Evolutionary conservation across 306 rosid genomes (phyloP).

Genomic region (Cucurbita ficifolia): DNA sequence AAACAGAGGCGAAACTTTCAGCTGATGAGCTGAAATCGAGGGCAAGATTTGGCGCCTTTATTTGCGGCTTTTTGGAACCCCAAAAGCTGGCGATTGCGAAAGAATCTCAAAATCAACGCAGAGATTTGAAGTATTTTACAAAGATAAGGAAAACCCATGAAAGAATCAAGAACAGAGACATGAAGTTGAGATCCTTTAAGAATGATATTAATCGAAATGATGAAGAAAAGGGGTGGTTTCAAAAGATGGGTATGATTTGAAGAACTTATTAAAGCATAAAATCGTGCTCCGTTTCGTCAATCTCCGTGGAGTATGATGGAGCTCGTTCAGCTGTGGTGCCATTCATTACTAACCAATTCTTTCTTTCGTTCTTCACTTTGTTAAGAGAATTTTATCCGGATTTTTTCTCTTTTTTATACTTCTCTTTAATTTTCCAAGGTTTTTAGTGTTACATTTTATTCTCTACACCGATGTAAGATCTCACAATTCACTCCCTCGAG

Average conservation of each 20-base stretch:
- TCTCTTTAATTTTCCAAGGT: too few species aligned
- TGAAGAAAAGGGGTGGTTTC: not conserved
- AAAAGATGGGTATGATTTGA: not conserved
- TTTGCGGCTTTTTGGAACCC: conserved; percentile 1
- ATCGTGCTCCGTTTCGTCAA: not conserved
- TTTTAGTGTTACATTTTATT: too few species aligned
- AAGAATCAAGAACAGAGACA: not conserved
- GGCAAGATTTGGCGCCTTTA: not conserved
- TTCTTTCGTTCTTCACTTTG: too few species aligned
- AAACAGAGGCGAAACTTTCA: conserved; percentile 23
- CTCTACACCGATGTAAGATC: too few species aligned
- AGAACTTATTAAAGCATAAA: not conserved
- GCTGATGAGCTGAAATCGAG: not conserved
- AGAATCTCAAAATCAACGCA: not conserved
- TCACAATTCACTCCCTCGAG: too few species aligned
- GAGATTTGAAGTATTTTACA: too few species aligned
- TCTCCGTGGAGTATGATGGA: not conserved
- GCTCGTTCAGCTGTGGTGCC: not conserved
- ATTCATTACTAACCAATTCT: not conserved
- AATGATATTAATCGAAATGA: not conserved
- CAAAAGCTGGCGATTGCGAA: not conserved
- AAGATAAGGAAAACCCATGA: not conserved
- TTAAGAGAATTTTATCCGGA: too few species aligned
- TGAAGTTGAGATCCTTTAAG: too few species aligned
- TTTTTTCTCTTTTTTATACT: too few species aligned